Conservation (phyloP, 2,329 filamentous ascomycete genomes). For the Calonectria naviculata region DNA sequence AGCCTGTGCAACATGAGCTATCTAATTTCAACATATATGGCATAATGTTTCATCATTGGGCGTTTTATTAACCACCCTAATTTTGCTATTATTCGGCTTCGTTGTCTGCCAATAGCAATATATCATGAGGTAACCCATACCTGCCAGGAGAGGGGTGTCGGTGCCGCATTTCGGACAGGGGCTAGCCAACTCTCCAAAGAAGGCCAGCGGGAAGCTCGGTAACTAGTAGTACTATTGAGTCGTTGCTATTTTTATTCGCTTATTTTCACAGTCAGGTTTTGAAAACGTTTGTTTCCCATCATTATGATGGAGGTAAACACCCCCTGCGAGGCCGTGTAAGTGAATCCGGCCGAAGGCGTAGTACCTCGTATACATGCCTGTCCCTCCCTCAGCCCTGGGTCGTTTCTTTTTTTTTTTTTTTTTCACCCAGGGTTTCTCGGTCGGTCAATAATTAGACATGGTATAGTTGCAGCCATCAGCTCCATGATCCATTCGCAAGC, state of each 20-base stretch:
- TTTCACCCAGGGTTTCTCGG: background rate
- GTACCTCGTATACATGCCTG: background rate
- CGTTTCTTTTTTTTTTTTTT: background rate
- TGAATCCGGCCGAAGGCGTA: background rate
- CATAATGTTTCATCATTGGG: too few species aligned
- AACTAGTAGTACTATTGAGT: background rate
- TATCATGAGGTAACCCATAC: background rate
- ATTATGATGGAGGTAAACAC: background rate
- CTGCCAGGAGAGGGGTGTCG: background rate
- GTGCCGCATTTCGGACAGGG: background rate
- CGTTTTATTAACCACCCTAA: background rate
- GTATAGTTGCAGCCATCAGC: background rate
- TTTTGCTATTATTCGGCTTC: background rate
- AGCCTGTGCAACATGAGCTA: background rate
- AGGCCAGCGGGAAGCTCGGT: background rate
- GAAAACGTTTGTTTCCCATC: background rate
- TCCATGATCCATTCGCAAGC: background rate
- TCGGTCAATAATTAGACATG: conserved; percentile 3
- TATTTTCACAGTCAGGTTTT: background rate
- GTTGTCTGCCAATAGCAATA: background rate
- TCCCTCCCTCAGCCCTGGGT: background rate
- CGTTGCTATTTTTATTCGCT: background rate
- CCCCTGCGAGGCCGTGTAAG: background rate
- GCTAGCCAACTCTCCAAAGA: background rate
- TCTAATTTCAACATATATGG: background rate